These are phyloP conservation scores for Flaveria robusta DNA, from an alignment of 129 eudicot species.

Conservation along the genomic window DNA sequence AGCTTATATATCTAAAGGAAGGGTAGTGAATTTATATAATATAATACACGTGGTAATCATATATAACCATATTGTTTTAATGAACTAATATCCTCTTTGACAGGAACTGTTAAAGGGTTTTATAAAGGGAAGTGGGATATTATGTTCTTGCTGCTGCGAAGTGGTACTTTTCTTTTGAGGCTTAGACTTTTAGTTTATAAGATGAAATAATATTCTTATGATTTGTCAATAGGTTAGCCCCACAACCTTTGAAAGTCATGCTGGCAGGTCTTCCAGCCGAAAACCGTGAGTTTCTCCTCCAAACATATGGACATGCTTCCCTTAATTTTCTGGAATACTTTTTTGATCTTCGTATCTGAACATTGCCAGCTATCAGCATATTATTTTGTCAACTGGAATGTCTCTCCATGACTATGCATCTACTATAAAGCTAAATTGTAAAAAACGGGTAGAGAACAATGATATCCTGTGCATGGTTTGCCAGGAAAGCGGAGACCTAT, in stretches of 20 bases:
- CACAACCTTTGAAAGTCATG: conserved; percentile 86
- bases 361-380: conserved; percentile 60
- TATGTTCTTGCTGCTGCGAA: conserved; percentile 59
- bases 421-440: conserved; percentile 44
- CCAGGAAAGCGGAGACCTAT: conserved; percentile 63
- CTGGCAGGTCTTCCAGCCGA: conserved; percentile 70
- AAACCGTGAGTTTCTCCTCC: conserved; percentile 67
- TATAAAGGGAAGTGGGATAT: conserved; percentile 56
- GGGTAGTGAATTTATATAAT: conserved; percentile 41
- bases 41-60: neutral
- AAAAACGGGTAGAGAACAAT: conserved; percentile 39
- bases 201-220: conserved; percentile 21
- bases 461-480: conserved; percentile 71
- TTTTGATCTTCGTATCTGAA: neutral
- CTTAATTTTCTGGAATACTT: neutral
- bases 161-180: conserved; percentile 43
- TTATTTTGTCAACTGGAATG: conserved; percentile 77
- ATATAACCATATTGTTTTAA: conserved; percentile 19
- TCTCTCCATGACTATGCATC: conserved; percentile 77
- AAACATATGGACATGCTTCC: neutral
- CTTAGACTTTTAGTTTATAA: neutral
- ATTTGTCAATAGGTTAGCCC: conserved; percentile 67
- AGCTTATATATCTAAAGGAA: conserved; percentile 58
- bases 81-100: conserved; percentile 16
- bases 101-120: conserved; percentile 70